phyloP scores from a whole-genome alignment of 1,139 yeast species.

The Lodderomyces oxycetoniae region DNA sequence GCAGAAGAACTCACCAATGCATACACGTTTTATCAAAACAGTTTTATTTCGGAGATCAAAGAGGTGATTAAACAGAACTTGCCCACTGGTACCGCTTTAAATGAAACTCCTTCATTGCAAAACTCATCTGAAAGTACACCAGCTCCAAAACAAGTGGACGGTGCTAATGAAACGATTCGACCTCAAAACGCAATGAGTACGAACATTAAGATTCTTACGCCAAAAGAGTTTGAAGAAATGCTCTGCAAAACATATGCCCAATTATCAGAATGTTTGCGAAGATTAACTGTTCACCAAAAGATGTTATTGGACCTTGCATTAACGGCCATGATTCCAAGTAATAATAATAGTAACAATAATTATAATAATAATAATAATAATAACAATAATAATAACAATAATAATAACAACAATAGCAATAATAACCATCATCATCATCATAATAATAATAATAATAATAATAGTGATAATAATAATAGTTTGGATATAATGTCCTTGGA shows the following conservation, averaged over 20 bases:
- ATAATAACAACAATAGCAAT: too few relatives aligned
- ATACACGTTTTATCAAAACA: conserved; percentile 62
- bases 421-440: too few relatives aligned
- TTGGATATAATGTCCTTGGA: conserved; percentile 56
- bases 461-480: conserved; percentile 22
- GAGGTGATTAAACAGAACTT: conserved; percentile 61
- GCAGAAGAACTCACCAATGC: conserved; percentile 65
- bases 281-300: conserved; percentile 77
- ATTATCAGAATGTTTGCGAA: conserved; percentile 66
- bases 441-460: conserved; percentile 19
- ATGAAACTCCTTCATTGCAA: conserved; percentile 21
- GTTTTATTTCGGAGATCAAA: conserved; percentile 65
- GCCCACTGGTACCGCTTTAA: conserved; percentile 34
- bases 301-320: conserved; percentile 69
- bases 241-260: conserved; percentile 56
- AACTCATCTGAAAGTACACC: conserved; percentile 31
- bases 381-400: too few relatives aligned
- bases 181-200: conserved; percentile 34
- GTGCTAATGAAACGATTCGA: conserved; percentile 8
- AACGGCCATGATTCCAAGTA: conserved; percentile 40
- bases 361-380: too few relatives aligned
- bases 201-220: conserved; percentile 58
- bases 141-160: conserved; percentile 20
- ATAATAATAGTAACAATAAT: too few relatives aligned
- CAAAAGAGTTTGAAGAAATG: conserved; percentile 73